Evolutionary conservation across 2,329 filamentous ascomycete species (phyloP), one percentile per base, ranked within the genome.

Genomic region (Scedosporium boydii): DNA sequence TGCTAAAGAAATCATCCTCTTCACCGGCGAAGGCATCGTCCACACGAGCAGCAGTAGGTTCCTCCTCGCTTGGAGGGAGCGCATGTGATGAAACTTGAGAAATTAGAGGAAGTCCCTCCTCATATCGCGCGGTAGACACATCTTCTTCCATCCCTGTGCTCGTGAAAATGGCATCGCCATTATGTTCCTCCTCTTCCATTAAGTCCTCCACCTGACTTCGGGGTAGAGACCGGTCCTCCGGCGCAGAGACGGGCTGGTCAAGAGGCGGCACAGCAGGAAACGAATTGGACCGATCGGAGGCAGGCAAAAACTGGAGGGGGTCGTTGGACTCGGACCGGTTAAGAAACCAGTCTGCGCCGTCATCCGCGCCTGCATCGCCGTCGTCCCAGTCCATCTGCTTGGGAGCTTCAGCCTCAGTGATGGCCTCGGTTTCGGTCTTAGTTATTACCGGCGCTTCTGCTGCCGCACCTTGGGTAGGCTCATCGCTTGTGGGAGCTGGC

Each of bases 71-170:
- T 64, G 63, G 4, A 23, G 21, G 42, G 9, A 51, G 60, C n/a
- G 59, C 58, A 44, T 64, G 64, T 48, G 74, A 67, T 2, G 70
- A 62, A 58, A 23, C 21, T 27, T 55, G 76, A 71, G 21, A 78
- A 76, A 85, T 84, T 64, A 91, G 73, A 1, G 88, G 87, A 4
- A 91, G 64, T 0, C 88, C 88, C 73, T 91, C 88, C 63, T 89
- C 87, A 65, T 82, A 91, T 55, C 88, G 82, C 26, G 82, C 81
- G 27, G 87, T 82, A 1, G 76, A 74, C 23, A 75, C 75, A 44
- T 80, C 75, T 42, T 76, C 76, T 12, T 77, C 73, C 1, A 71
- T 21, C 7, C 27, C 34, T 18, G 26, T 27, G 12, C 42, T 29
- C 2, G 51, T 65, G 51, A 72, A 76, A 23, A 73, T 70, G 0